Conservation (phyloP, 2,329 filamentous ascomycete genomes). For the Cladophialophora exuberans region DNA sequence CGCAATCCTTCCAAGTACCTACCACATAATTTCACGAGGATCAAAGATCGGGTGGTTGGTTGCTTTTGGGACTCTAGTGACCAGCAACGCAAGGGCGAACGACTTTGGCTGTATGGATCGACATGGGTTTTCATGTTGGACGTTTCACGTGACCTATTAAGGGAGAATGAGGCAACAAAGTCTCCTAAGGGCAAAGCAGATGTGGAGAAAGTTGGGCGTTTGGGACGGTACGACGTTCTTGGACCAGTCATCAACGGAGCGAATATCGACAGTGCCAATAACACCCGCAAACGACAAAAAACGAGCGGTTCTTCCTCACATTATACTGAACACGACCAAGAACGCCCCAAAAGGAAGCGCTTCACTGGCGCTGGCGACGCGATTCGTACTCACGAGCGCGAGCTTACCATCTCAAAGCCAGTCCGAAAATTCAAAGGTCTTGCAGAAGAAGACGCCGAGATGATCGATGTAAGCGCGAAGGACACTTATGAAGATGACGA, state of each 20-base stretch:
- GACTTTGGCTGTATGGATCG: conserved; percentile 85
- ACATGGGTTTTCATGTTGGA: conserved; percentile 94
- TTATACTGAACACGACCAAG: conserved; percentile 1
- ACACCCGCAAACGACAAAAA: conserved; percentile 25
- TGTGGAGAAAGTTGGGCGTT: conserved; percentile 21
- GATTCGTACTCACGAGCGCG: conserved; percentile 17
- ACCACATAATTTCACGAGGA: conserved; percentile 71
- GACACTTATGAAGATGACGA: conserved; percentile 44
- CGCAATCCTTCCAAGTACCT: conserved; percentile 77
- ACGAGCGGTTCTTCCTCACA: conserved; percentile 29
- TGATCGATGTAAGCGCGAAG: conserved; percentile 40
- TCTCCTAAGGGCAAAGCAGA: neutral
- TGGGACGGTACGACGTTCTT: conserved; percentile 34
- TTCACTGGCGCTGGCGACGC: conserved; percentile 41
- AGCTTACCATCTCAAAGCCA: conserved; percentile 5
- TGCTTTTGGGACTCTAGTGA: conserved; percentile 62
- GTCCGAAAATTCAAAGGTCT: conserved; percentile 19
- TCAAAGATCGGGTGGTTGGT: conserved; percentile 75
- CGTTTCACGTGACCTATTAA: conserved; percentile 68
- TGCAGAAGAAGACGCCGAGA: conserved; percentile 36
- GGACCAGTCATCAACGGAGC: conserved; percentile 19
- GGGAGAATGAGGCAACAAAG: neutral
- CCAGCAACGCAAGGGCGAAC: conserved; percentile 46
- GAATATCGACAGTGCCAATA: neutral
- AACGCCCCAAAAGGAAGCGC: conserved; percentile 45